Evolutionary conservation across 2,329 filamentous ascomycete genomes (phyloP).

Genomic region (Aspergillus carbonarius): DNA sequence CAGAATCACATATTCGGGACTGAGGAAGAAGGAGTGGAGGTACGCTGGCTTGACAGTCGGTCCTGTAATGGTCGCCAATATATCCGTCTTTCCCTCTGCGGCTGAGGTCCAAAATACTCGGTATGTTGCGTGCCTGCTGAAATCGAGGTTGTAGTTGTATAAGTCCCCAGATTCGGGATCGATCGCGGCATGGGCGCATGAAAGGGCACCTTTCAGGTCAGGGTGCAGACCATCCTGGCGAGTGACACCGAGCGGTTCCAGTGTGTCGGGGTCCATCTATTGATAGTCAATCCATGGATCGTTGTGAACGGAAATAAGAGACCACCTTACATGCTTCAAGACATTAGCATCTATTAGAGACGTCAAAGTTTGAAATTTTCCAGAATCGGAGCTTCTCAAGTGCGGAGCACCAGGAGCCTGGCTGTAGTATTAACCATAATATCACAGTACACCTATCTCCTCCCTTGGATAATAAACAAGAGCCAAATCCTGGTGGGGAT

Average conservation of each 20-base stretch:
- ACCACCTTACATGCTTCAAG: conserved; percentile 6
- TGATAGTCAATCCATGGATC: background rate
- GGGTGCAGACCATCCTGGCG: conserved; percentile 63
- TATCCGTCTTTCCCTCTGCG: conserved; percentile 61
- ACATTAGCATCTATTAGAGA: conserved; percentile 56
- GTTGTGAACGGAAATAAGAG: no score
- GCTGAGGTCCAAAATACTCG: conserved; percentile 68
- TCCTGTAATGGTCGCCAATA: conserved; percentile 64
- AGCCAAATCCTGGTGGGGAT: no score
- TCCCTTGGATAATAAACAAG: no score
- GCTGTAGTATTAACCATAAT: no score
- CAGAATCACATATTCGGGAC: conserved; percentile 66
- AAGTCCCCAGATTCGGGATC: conserved; percentile 70
- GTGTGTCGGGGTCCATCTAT: conserved; percentile 63
- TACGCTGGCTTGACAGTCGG: conserved; percentile 57
- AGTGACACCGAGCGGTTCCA: conserved; percentile 66
- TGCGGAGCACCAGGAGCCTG: conserved; percentile 16
- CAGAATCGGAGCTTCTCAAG: conserved; percentile 17
- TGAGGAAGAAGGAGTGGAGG: conserved; percentile 75
- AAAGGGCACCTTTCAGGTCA: conserved; percentile 63
- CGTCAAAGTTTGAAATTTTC: conserved; percentile 51
- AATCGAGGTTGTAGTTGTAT: conserved; percentile 73
- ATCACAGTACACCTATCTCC: no score
- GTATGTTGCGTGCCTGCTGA: conserved; percentile 59
- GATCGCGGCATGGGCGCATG: conserved; percentile 67